Base-by-base conservation (phyloP, 352 stramenopile genomes). In the Phytophthora uliginosa region DNA sequence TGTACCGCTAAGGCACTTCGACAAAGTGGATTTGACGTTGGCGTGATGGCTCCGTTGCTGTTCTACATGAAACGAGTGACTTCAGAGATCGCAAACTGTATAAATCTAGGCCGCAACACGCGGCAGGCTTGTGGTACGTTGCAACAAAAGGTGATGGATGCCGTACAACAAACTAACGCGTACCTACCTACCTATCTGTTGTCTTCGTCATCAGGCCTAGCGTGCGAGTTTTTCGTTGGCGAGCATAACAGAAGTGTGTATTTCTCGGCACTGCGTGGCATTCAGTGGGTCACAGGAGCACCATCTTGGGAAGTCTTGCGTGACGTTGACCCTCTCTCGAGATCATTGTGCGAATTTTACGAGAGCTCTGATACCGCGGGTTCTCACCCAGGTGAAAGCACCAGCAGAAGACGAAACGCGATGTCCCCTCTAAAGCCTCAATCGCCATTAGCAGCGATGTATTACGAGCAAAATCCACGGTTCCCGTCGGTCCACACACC, bases 211-310 rank as follows among this genome's bases (percentile, higher is more conserved):
- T 4, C 31, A 85, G 78, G 77, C n/a, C 74, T 91, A 6, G 61
- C 74, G 3, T 91, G 81, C 38, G 83, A 92, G 71, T 92, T 89
- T 40, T 91, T 91, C 34, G 42, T 92, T 15, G 65, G 68, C n/a
- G 76, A 74, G 4, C 17, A 45, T 1, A 58, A 82, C 34, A 45
- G 63, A 48, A 59, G 59, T 45, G 76, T 88, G 7, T 84, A 86
- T 38, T 88, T 91, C 31, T 78, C 71, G 7, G 83, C 58, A 0
- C 61, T 91, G 18, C 55, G 63, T 56, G 85, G 85, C 1, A 87
- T 84, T 17, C 79, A 91, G 15, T 90, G 85, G 83, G 60, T 77
- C 28, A 69, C 58, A 17, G 56, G 55, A 15, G 20, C 52, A 36
- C 64, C 85, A 7, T 85, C 85, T 5, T 92, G 85, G 85, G 67